A percentile compares a stretch with the other conserved stretches of the same genome.
These are phyloP conservation scores for Boletus subparvulus DNA, from an alignment of 768 basidiomycete species.

Conservation along the genomic window DNA sequence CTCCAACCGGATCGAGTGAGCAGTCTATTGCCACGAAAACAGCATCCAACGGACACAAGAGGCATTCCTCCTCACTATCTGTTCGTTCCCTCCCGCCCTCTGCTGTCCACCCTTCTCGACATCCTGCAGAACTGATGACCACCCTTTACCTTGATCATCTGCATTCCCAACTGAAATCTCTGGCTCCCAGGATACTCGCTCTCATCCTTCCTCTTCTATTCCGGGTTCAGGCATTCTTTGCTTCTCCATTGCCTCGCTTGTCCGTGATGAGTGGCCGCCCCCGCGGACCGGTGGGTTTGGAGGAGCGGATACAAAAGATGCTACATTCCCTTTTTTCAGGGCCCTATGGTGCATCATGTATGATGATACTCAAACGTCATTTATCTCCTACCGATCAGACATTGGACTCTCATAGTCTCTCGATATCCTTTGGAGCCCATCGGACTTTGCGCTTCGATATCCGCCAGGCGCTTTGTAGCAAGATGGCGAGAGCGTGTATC, in stretches of 20 bases:
- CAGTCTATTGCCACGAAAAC: conserved; percentile 24
- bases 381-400: conserved; percentile 41
- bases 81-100: conserved; percentile 41
- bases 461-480: conserved; percentile 56
- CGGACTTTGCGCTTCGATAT: conserved; percentile 64
- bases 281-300: conserved; percentile 36
- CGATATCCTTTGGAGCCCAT: conserved; percentile 56
- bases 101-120: conserved; percentile 35
- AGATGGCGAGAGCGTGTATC: conserved; percentile 69
- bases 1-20: conserved; percentile 34
- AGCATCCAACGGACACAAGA: conserved; percentile 45
- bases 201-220: conserved; percentile 72
- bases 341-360: conserved; percentile 63
- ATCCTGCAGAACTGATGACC: conserved; percentile 63
- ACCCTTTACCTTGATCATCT: conserved; percentile 65
- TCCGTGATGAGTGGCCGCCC: conserved; percentile 46
- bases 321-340: conserved; percentile 60
- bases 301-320: conserved; percentile 57
- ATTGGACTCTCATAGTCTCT: conserved; percentile 27
- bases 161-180: conserved; percentile 55
- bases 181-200: conserved; percentile 53
- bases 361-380: conserved; percentile 58
- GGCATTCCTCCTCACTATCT: conserved; percentile 64
- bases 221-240: conserved; percentile 62
- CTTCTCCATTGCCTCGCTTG: conserved; percentile 66